Conservation (phyloP, 2,329 filamentous ascomycete genomes). For the Endocalyx cinctus region DNA sequence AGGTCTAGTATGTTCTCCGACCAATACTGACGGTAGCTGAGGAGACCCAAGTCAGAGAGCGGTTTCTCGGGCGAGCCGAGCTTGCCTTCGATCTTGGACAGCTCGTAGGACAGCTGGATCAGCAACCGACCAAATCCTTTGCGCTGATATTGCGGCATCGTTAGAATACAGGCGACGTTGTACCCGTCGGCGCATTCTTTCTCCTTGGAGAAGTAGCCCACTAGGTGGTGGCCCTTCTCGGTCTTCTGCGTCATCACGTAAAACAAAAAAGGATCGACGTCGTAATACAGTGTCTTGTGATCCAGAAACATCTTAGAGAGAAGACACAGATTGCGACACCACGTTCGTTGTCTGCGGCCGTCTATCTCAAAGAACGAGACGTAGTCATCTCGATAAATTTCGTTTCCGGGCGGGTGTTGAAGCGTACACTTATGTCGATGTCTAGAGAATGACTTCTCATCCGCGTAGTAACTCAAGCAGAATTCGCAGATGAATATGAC, state of each 20-base stretch:
- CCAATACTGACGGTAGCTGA: conserved; percentile 97
- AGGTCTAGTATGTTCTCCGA: conserved; percentile 89
- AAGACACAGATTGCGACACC: conserved; percentile 93
- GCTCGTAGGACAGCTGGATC: conserved; percentile 96
- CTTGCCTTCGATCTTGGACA: conserved; percentile 92
- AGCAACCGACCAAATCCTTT: conserved; percentile 90
- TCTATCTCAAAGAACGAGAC: conserved; percentile 98
- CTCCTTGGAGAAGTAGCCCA: conserved; percentile 99
- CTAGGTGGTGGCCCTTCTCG: conserved; percentile 85
- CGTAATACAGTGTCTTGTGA: conserved; percentile 98
- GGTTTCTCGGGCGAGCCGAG: conserved; percentile 96
- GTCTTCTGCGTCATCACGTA: conserved; percentile 94
- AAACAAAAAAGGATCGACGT: conserved; percentile 98
- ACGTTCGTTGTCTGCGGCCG: conserved; percentile 86
- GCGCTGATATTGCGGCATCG: conserved; percentile 90
- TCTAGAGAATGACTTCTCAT: conserved; percentile 74
- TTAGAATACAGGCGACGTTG: conserved; percentile 97
- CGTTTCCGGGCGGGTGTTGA: conserved; percentile 91
- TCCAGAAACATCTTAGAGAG: conserved; percentile 92
- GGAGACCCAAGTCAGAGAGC: conserved; percentile 83
- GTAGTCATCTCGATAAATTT: conserved; percentile 92
- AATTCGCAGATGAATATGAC: conserved; percentile 97
- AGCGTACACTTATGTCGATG: conserved; percentile 88
- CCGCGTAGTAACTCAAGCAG: conserved; percentile 86
- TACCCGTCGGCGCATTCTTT: conserved; percentile 96